phyloP scores from a whole-genome alignment of 2,329 filamentous ascomycete species.

The Xylariaceae sp. region DNA sequence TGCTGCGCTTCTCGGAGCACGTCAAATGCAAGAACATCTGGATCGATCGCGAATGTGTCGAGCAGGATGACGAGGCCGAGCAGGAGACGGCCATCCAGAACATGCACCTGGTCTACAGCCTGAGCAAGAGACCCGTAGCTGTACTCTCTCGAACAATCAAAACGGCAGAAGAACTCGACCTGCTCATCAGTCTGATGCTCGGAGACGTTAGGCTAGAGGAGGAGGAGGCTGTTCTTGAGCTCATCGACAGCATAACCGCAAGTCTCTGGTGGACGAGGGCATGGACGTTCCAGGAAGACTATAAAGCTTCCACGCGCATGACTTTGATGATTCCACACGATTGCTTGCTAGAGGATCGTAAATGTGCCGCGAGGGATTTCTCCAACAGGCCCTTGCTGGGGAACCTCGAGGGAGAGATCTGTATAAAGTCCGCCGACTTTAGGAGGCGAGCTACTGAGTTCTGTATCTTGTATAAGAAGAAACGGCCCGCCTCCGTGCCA shows the following conservation, averaged over 20 bases:
- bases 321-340: constrained; percentile 24
- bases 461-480: constrained; percentile 21
- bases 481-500: constrained; percentile 8
- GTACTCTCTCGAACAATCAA: constrained; percentile 22
- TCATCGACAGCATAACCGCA: constrained; percentile 23
- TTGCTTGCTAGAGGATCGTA: constrained; percentile 17
- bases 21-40: constrained; percentile 23
- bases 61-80: constrained; percentile 20
- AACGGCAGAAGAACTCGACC: constrained; percentile 19
- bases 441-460: constrained; percentile 20
- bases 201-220: constrained; percentile 16
- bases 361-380: constrained; percentile 12
- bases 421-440: constrained; percentile 22
- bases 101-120: constrained; percentile 27
- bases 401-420: constrained; percentile 20
- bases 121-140: constrained; percentile 21
- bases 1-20: constrained; percentile 20
- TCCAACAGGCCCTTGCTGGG: constrained; percentile 14
- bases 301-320: constrained; percentile 23
- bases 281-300: constrained; percentile 28
- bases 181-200: constrained; percentile 18
- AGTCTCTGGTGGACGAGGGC: constrained; percentile 26
- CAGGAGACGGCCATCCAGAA: constrained; percentile 25
- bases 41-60: constrained; percentile 26
- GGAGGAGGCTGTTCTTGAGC: constrained; percentile 15